Percentiles rank a stretch among this genome's conserved stretches.
Evolutionary conservation across 140 eudicot genomes (phyloP).

Genomic region (Bidens hawaiensis): DNA sequence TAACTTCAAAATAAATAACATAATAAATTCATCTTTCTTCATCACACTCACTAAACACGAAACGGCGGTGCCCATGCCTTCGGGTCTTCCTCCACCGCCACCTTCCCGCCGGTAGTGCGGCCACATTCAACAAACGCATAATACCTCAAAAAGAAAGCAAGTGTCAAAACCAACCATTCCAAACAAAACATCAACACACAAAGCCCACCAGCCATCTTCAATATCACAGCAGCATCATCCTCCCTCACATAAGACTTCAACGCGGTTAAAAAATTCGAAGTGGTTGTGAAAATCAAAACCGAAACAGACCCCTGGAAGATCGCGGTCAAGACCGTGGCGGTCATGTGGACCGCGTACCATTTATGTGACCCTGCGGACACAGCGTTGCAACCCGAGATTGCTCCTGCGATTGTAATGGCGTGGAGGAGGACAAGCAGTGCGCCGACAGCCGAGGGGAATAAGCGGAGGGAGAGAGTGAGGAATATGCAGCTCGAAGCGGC

Average conservation of each 20-base stretch:
- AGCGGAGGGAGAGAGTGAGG: slow-evolving; percentile 66
- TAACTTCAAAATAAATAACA: too few relatives aligned
- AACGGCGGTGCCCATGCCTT: slow-evolving; percentile 79
- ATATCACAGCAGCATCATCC: slow-evolving; percentile 54
- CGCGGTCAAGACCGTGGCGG: slow-evolving; percentile 63
- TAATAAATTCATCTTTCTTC: too few relatives aligned
- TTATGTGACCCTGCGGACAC: slow-evolving; percentile 42
- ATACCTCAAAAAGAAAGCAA: slow-evolving; percentile 65
- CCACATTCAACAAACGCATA: slow-evolving; percentile 52
- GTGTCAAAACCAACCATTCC: slow-evolving; percentile 71
- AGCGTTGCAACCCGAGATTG: slow-evolving; percentile 55
- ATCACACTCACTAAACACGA: slow-evolving; percentile 30
- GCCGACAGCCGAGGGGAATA: slow-evolving; percentile 47
- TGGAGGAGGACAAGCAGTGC: slow-evolving; percentile 54
- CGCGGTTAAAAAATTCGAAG: slow-evolving; percentile 46
- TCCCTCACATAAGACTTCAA: slow-evolving; percentile 70
- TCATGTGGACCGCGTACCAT: slow-evolving; percentile 79
- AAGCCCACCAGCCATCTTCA: slow-evolving; percentile 65
- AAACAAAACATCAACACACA: slow-evolving; percentile 61
- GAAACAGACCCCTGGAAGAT: slow-evolving; percentile 86
- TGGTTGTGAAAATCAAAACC: slow-evolving; percentile 65
- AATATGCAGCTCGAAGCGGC: slow-evolving; percentile 70
- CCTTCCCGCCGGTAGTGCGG: slow-evolving; percentile 30
- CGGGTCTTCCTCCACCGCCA: slow-evolving; percentile 48
- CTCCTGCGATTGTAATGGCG: slow-evolving; percentile 53